Evolutionary conservation across 257 asterid species (phyloP), one percentile per base, ranked within the genome.

Genomic region (Ocimum tenuiflorum): DNA sequence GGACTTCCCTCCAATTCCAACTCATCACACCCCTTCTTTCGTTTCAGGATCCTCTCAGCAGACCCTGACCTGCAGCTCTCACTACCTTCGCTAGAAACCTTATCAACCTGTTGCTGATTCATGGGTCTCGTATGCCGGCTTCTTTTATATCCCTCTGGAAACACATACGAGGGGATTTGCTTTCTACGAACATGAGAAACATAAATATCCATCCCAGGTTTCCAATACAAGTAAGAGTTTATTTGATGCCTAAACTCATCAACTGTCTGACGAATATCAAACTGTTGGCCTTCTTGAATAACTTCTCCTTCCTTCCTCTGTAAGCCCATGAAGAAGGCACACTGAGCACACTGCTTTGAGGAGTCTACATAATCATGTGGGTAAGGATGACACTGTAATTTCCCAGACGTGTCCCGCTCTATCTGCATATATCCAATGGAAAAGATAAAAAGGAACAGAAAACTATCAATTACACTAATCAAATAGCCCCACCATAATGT

Each of bases 181-280:
- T 82, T 94, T 73, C 96, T 80, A 61, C 95, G 95, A 62, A 91
- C 85, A 71, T 94, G 99, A 67, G 86, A 87, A 36, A 94, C 95
- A 29, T 79, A 83, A 43, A 94, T 86, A 63, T 91, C 95, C 99
- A 88, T 94, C 42, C 96, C 96, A 0, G 95, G 96, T 60, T 83
- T 91, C 97, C 97, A 88, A 79, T 83, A 86, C 80, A 72, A 2
- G 75, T 88, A 94, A 15, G 83, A 81, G 66, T 75, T 77, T 72
- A 91, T 82, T 66, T 91, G 94, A 76, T 81, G 91, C 78, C 90
- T 83, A 75, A 94, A 94, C 74, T 86, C 95, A 15, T 91, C 99
- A 52, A 94, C 99, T 41, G 96, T 90, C 68, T 77, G 83, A 29
- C 99, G 95, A 24, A 94, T 88, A 75, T 94, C 99, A 76, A 94